These are phyloP conservation scores for Chaetomium olivaceum DNA, from an alignment of 2,329 filamentous ascomycete genomes.

Conservation along the genomic window DNA sequence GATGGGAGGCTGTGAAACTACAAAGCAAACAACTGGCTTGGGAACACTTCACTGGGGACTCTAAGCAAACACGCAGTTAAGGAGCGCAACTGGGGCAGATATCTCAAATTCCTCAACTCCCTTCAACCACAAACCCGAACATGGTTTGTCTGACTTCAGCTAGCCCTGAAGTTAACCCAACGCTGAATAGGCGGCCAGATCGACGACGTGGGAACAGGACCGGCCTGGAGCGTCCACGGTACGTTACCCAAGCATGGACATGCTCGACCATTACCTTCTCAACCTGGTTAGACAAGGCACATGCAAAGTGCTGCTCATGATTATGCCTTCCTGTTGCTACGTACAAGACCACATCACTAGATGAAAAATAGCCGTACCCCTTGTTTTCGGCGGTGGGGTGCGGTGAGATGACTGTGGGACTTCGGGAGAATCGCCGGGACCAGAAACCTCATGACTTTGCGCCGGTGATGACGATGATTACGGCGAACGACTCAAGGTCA, in stretches of 20 bases:
- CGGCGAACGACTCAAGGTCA: too few species aligned
- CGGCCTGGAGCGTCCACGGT: not conserved
- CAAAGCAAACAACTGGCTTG: not conserved
- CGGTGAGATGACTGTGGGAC: too few species aligned
- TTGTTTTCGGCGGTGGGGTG: too few species aligned
- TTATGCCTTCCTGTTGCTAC: too few species aligned
- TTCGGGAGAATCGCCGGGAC: too few species aligned
- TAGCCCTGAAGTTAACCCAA: not conserved
- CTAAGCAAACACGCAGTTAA: too few species aligned
- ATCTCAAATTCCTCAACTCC: not conserved
- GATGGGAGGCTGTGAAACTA: not conserved
- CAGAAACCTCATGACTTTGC: too few species aligned
- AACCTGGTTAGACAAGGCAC: not conserved
- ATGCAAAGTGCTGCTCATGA: not conserved
- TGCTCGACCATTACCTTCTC: not conserved
- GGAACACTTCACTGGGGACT: too few species aligned
- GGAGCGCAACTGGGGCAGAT: not conserved
- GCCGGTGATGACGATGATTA: too few species aligned
- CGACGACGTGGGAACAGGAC: not conserved
- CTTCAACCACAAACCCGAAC: too few species aligned
- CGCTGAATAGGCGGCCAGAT: not conserved
- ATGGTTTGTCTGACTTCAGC: not conserved
- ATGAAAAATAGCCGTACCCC: too few species aligned
- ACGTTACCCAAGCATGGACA: not conserved
- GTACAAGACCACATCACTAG: too few species aligned